Base-by-base conservation (phyloP, 306 rosid species). In the Pyrus pyrifolia region DNA sequence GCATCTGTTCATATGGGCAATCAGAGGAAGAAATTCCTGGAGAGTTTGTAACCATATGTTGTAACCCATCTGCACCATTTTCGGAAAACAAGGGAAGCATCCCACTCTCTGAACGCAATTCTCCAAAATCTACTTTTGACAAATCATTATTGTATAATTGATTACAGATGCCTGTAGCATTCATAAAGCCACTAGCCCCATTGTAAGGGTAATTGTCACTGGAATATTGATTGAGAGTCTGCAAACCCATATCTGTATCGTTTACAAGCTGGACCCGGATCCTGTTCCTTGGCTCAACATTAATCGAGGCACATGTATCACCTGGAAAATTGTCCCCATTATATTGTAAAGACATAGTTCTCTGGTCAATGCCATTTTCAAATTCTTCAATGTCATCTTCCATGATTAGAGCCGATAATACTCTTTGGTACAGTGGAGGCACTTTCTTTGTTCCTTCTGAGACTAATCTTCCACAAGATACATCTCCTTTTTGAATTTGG, bases 341-440 rank as follows among this genome's bases (percentile, higher is more conserved):
- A 53, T 46, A 79, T 62, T 65, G 85, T 81, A 73, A 78, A 55
- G 85, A 80, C 72, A 68, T 68, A 77, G 83, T 72, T 72, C 85
- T 86, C 73, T 76, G 84, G 45, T 82, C 85, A 79, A 58, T 70
- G 58, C 62, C 74, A 76, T 80, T 81, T 67, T 78, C 89, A 64
- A 73, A 84, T 70, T 89, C 93, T 67, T 87, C 89, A 58, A 35
- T 72, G 72, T 86, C 90, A 78, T 90, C 94, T 25, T 90, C 96
- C 73, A 81, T 58, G 29, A 93, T 88, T 73, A 93, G 79, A 79
- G 98, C 96, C 75, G 97, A 74, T 82, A 91, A 77, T 49, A 93
- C 96, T 78, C 94, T 87, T 77, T 88, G 94, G 83, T 86, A 93
- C 72, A 91, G 80, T 10, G 96, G 96, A 66, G 85, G 79, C 71